Conservation (phyloP, 441 rosid genomes). For the Pelargonium fulgidum region DNA sequence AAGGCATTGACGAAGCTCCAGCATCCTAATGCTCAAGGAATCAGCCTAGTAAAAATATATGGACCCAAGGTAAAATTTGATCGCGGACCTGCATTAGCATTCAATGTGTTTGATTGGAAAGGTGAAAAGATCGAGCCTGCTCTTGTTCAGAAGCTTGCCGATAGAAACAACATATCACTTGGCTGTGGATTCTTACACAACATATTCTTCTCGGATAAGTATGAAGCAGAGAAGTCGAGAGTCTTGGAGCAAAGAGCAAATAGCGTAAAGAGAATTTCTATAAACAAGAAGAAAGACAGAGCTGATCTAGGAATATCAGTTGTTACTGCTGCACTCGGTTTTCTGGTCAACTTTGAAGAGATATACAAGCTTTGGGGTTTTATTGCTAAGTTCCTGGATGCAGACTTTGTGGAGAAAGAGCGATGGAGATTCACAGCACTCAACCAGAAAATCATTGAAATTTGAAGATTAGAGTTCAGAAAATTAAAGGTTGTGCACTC, state of each 20-base stretch:
- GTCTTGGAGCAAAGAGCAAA: slow-evolving; percentile 41
- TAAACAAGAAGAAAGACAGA: slow-evolving; percentile 34
- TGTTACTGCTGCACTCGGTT: slow-evolving; percentile 69
- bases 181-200: slow-evolving; percentile 61
- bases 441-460: slow-evolving; percentile 58
- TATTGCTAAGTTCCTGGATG: slow-evolving; percentile 75
- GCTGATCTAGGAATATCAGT: slow-evolving; percentile 45
- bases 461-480: slow-evolving; percentile 25
- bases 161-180: slow-evolving; percentile 58
- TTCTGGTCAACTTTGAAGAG: slow-evolving; percentile 75
- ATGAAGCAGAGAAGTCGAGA: slow-evolving; percentile 45
- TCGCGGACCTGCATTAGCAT: slow-evolving; percentile 79
- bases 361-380: slow-evolving; percentile 72
- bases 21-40: slow-evolving; percentile 53
- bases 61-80: slow-evolving; percentile 81
- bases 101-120: slow-evolving; percentile 77
- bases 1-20: slow-evolving; percentile 66
- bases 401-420: slow-evolving; percentile 83
- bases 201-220: slow-evolving; percentile 54
- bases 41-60: slow-evolving; percentile 54
- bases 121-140: slow-evolving; percentile 69
- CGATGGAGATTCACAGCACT: slow-evolving; percentile 68
- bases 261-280: slow-evolving; percentile 23
- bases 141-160: slow-evolving; percentile 89
- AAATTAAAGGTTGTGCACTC: neutral